These are phyloP conservation scores for Neurospora sp. DNA, from an alignment of 495 filamentous ascomycete genomes.

Conservation along the genomic window DNA sequence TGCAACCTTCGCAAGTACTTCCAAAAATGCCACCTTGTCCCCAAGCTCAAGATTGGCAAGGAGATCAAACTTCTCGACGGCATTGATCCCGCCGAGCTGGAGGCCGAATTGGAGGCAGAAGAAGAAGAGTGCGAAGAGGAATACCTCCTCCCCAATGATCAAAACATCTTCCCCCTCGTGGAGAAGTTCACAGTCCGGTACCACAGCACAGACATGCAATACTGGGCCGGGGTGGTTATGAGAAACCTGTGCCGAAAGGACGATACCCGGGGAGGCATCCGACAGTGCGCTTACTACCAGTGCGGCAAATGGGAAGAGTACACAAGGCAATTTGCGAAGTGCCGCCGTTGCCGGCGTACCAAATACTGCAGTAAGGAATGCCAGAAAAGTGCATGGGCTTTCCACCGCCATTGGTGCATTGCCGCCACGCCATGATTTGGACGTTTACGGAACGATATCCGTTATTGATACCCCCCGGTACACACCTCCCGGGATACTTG, in stretches of 20 bases:
- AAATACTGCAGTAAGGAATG: slow-evolving; percentile 99
- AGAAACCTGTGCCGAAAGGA: slow-evolving; percentile 97
- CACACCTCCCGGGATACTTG: slow-evolving; percentile 19
- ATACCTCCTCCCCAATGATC: slow-evolving; percentile 83
- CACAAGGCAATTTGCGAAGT: slow-evolving; percentile 95
- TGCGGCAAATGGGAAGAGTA: slow-evolving; percentile 97
- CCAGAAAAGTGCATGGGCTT: slow-evolving; percentile 97
- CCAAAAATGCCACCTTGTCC: slow-evolving; percentile 87
- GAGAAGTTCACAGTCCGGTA: slow-evolving; percentile 96
- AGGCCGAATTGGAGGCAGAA: slow-evolving; percentile 32
- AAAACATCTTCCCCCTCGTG: slow-evolving; percentile 96
- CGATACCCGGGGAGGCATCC: slow-evolving; percentile 82
- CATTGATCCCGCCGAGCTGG: slow-evolving; percentile 40
- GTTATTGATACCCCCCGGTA: slow-evolving; percentile 27
- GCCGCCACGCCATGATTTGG: slow-evolving; percentile 46
- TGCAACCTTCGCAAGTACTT: slow-evolving; percentile 94
- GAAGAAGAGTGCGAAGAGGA: slow-evolving; percentile 67
- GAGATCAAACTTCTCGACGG: slow-evolving; percentile 69
- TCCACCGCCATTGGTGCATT: slow-evolving; percentile 94
- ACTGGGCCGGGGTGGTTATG: slow-evolving; percentile 99
- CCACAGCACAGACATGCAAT: slow-evolving; percentile 94
- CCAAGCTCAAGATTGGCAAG: slow-evolving; percentile 77
- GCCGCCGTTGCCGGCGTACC: slow-evolving; percentile 87
- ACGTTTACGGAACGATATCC: slow-evolving; percentile 11
- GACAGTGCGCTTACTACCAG: slow-evolving; percentile 94